Evolutionary conservation across 1,139 yeast species (phyloP).

Genomic region (Schwanniomyces etchellsii): DNA sequence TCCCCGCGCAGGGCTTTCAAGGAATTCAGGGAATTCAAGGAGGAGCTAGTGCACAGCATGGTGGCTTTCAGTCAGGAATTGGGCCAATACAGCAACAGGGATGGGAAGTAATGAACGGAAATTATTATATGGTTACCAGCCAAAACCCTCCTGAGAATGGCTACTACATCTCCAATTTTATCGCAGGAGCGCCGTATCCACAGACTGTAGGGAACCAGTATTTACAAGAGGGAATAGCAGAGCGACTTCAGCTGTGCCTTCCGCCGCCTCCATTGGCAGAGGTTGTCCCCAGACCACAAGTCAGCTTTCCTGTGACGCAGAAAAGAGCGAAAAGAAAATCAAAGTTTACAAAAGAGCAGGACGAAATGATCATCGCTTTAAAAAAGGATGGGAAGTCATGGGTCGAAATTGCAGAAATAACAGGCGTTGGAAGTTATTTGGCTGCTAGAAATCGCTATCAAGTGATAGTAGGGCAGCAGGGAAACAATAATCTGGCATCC

Average conservation of each 20-base stretch:
- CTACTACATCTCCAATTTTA: constrained; percentile 1
- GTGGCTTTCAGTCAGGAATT: background rate
- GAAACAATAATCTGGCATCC: constrained; percentile 59
- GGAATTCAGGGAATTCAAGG: background rate
- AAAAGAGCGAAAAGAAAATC: constrained; percentile 8
- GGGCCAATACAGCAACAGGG: background rate
- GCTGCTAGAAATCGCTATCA: constrained; percentile 79
- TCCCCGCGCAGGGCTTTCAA: background rate
- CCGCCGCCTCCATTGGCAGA: constrained; percentile 36
- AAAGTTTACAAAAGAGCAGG: constrained; percentile 52
- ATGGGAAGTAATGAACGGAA: background rate
- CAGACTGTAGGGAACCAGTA: constrained; percentile 2
- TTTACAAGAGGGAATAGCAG: constrained; percentile 2
- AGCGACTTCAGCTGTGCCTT: constrained; percentile 12
- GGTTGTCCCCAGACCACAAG: constrained; percentile 28
- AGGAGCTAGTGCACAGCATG: background rate
- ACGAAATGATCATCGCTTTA: constrained; percentile 54
- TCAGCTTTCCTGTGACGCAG: constrained; percentile 8
- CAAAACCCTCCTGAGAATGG: background rate
- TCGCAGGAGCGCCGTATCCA: constrained; percentile 1
- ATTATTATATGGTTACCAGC: background rate
- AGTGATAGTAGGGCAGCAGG: constrained; percentile 79
- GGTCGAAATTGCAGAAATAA: constrained; percentile 68
- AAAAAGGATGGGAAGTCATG: constrained; percentile 63
- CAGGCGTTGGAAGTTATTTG: constrained; percentile 61